These are phyloP conservation scores for Setaria italica DNA, from an alignment of 202 grass and related monocot genomes.

Conservation along the genomic window DNA sequence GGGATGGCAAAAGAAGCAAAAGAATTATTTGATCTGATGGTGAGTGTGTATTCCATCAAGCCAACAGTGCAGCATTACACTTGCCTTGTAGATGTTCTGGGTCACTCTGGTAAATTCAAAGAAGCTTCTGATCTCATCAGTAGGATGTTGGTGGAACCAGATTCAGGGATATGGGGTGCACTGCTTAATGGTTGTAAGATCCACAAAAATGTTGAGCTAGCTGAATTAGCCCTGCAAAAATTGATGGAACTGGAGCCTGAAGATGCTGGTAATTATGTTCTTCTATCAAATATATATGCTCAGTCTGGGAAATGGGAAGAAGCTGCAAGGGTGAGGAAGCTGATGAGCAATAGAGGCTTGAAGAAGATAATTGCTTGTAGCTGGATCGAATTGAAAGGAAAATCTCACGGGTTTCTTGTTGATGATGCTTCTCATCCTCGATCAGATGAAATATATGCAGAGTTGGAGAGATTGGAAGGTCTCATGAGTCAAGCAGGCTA, in stretches of 20 bases:
- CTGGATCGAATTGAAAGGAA: conserved; percentile 78
- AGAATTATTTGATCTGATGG: conserved; percentile 49
- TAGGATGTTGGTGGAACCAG: conserved; percentile 63
- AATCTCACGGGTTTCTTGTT: conserved; percentile 75
- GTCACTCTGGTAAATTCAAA: conserved; percentile 59
- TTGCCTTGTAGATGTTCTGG: conserved; percentile 78
- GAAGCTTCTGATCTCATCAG: conserved; percentile 71
- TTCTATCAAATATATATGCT: conserved; percentile 84
- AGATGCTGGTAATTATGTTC: conserved; percentile 82
- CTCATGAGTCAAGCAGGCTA: conserved; percentile 74
- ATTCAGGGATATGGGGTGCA: conserved; percentile 82
- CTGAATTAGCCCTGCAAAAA: conserved; percentile 71
- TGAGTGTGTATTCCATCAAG: conserved; percentile 55
- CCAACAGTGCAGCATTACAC: conserved; percentile 77
- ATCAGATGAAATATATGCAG: conserved; percentile 67
- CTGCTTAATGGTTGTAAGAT: conserved; percentile 82
- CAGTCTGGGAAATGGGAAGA: conserved; percentile 77
- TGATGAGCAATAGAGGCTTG: conserved; percentile 67
- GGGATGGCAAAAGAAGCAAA: conserved; percentile 66
- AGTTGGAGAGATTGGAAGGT: conserved; percentile 70
- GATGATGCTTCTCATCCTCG: conserved; percentile 74
- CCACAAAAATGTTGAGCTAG: conserved; percentile 70
- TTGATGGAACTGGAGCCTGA: conserved; percentile 77
- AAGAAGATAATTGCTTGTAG: conserved; percentile 82
- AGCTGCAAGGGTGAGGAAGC: conserved; percentile 61